Evolutionary conservation across 305 asterid species (phyloP), one percentile per base, ranked within the genome.

Genomic region (Ruellia speciosa): DNA sequence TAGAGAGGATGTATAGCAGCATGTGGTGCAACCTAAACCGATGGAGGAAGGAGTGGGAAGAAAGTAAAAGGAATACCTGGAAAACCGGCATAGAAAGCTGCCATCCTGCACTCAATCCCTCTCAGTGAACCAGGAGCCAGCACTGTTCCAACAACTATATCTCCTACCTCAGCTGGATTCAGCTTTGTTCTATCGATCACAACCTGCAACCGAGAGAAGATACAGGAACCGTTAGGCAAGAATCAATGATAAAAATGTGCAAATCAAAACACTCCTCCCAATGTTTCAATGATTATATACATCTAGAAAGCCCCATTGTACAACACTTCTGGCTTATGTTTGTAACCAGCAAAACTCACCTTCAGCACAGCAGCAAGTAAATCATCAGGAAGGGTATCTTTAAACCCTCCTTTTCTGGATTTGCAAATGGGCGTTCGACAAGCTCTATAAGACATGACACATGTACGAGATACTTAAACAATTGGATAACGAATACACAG

Each of bases 41-140:
- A n/a, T n/a, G n/a, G n/a, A n/a, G n/a, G n/a, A n/a, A n/a, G n/a
- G n/a, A n/a, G n/a, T n/a, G n/a, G n/a, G n/a, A n/a, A n/a, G n/a
- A n/a, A n/a, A n/a, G n/a, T n/a, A n/a, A n/a, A n/a, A n/a, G n/a
- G n/a, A 3, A 14, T 84, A 86, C 97, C 94, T 90, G 81, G 33
- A 74, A 90, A 84, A 66, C 96, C 97, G 12, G 96, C 96, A 64
- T 84, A 90, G 54, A 81, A 77, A 55, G 96, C 95, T 12, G 94
- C 96, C 90, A 84, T 87, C 65, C 97, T 69, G 81, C 96, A 90
- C 75, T 84, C 97, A 14, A 76, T 75, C 52, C 77, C 97, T 72
- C 97, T 81, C 52, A 72, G 74, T 37, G 96, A 87, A 68, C 96
- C 96, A 0, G 94, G 90, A 62, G 94, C 94, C 51, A 87, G 64